Percentiles rank a stretch among this genome's conserved stretches.
Conservation (phyloP, 1,284 basidiomycete genomes). For the Boletus semigastroideus region DNA sequence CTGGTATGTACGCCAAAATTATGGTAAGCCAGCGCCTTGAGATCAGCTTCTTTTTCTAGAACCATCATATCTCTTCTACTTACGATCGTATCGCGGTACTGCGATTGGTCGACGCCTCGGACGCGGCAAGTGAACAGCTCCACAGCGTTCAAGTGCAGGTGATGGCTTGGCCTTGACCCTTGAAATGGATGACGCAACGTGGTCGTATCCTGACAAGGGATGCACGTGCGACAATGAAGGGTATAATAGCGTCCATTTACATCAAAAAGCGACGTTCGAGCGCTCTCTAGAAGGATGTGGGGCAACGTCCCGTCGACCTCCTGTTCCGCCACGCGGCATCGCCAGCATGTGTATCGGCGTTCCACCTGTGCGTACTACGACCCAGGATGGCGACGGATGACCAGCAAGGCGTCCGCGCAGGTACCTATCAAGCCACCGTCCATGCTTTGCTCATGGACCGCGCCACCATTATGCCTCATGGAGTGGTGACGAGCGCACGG, state of each 20-base stretch:
- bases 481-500: not conserved
- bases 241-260: conserved; percentile 2
- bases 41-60: conserved; percentile 18
- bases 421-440: conserved; percentile 26
- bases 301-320: conserved; percentile 1
- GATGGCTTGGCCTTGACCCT: conserved; percentile 3
- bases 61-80: conserved; percentile 11
- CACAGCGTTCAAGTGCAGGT: not conserved
- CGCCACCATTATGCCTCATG: conserved; percentile 15
- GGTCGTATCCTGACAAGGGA: not conserved
- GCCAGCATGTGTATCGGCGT: conserved; percentile 13
- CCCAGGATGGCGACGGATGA: conserved; percentile 12
- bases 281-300: not conserved
- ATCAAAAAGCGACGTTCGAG: not conserved
- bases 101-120: conserved; percentile 21
- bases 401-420: conserved; percentile 8
- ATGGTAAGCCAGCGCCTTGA: not conserved
- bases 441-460: not conserved
- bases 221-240: conserved; percentile 7
- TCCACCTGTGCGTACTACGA: conserved; percentile 15
- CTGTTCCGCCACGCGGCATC: conserved; percentile 16
- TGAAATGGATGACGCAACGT: conserved; percentile 5
- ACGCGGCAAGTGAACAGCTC: conserved; percentile 6
- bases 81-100: conserved; percentile 12
- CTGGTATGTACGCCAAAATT: not conserved